A percentile compares a stretch with the other conserved stretches of the same genome.
Evolutionary conservation across 1,284 basidiomycete genomes (phyloP).

Genomic region (Vanrija sp.): DNA sequence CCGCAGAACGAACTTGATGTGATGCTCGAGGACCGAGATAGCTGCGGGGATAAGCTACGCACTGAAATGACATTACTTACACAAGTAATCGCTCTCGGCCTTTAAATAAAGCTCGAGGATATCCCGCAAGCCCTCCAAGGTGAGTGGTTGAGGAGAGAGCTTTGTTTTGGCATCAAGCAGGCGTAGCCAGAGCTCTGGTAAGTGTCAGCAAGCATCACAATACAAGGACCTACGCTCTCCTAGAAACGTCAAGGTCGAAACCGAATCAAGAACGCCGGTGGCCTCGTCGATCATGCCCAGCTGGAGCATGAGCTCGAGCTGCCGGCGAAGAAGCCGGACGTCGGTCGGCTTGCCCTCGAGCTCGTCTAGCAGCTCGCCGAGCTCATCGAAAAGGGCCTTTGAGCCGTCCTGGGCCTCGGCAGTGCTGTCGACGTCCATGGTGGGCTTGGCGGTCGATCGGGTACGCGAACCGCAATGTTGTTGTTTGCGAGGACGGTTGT

Average conservation of each 20-base stretch:
- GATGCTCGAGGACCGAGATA: constrained; percentile 64
- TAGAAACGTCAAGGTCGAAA: constrained; percentile 27
- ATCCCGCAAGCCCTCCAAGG: constrained; percentile 55
- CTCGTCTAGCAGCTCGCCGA: constrained; percentile 23
- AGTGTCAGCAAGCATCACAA: not conserved
- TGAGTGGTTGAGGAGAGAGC: constrained; percentile 11
- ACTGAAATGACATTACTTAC: constrained; percentile 53
- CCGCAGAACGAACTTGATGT: constrained; percentile 64
- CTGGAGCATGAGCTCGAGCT: constrained; percentile 29
- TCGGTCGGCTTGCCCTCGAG: constrained; percentile 29
- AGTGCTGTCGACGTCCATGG: constrained; percentile 4
- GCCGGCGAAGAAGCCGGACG: constrained; percentile 27
- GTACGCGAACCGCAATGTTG: too few relatives aligned
- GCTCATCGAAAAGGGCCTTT: constrained; percentile 19
- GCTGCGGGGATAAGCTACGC: constrained; percentile 52
- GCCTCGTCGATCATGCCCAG: constrained; percentile 26
- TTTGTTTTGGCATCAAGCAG: constrained; percentile 25
- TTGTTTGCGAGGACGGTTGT: too few relatives aligned
- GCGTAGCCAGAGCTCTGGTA: constrained; percentile 30
- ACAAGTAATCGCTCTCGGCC: constrained; percentile 75
- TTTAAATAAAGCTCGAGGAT: constrained; percentile 62
- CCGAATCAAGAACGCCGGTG: constrained; percentile 15
- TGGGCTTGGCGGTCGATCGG: too few relatives aligned
- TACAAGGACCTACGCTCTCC: constrained; percentile 27
- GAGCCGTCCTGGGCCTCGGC: not conserved